Evolutionary conservation across 768 basidiomycete species (phyloP).

Genomic region (Fistulinella prunicolor): DNA sequence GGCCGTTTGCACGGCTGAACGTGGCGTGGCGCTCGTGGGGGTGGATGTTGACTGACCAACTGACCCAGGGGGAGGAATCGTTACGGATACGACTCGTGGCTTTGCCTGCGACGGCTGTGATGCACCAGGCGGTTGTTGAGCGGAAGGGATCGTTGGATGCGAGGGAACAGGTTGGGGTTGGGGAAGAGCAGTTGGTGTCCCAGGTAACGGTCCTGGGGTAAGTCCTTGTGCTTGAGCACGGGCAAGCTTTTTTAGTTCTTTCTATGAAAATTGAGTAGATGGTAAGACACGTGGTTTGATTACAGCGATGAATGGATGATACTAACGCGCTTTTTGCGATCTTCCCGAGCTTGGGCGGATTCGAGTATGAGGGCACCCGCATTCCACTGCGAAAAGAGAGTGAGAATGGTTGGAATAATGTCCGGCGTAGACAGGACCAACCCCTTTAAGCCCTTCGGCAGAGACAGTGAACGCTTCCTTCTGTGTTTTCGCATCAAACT

Average conservation of each 20-base stretch:
- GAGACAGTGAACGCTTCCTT: conserved; percentile 72
- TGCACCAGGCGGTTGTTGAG: conserved; percentile 23
- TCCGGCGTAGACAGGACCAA: conserved; percentile 37
- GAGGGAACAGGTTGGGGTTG: conserved; percentile 33
- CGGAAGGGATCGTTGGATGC: conserved; percentile 20
- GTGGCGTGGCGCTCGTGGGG: conserved; percentile 32
- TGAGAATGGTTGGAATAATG: conserved; percentile 9
- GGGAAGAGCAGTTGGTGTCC: conserved; percentile 29
- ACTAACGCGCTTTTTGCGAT: conserved; percentile 73
- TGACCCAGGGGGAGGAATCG: conserved; percentile 33
- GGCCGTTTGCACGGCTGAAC: conserved; percentile 26
- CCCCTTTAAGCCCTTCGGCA: conserved; percentile 69
- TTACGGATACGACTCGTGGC: conserved; percentile 31
- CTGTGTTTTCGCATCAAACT: conserved; percentile 65
- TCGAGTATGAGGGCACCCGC: conserved; percentile 56
- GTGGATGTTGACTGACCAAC: conserved; percentile 29
- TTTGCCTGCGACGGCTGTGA: conserved; percentile 18
- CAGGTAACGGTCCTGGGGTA: conserved; percentile 19
- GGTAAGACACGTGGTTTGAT: conserved; percentile 13
- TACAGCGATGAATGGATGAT: conserved; percentile 1
- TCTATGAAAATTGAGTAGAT: conserved; percentile 38
- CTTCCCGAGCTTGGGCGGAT: conserved; percentile 72
- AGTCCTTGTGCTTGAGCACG: conserved; percentile 46
- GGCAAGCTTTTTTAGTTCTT: conserved; percentile 68
- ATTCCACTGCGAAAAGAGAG: conserved; percentile 55